Base-by-base conservation (phyloP, 352 stramenopile species). In the Globisporangium nagaii region DNA sequence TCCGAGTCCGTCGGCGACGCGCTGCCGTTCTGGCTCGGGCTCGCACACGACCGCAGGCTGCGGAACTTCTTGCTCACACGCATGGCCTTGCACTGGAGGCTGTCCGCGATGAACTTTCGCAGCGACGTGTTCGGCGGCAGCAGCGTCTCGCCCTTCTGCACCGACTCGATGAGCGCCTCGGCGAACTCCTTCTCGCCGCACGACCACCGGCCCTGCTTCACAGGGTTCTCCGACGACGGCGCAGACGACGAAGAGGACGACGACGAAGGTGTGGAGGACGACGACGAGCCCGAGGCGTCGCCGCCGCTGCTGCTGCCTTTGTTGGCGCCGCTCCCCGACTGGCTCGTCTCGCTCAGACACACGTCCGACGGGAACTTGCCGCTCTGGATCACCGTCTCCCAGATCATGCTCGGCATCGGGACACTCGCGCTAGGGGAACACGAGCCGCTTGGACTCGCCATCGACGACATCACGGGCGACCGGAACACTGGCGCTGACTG, bases 21-120 rank as follows among this genome's bases (percentile, higher is more conserved):
- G 27, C 28, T 42, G 2, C 47, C 41, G 12, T 12, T 13, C 10
- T 46, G 43, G n/a, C 49, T 45, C 15, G 54, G 60, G 17, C 65
- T 72, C 36, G 58, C 58, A 48, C 54, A 64, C n/a, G 57, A 45
- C 13, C 61, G 45, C 20, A 85, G 60, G 27, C 68, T 85, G 11
- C 58, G 66, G 24, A 80, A 84, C 53, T 88, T 88, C 66, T 84
- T 85, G 63, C 63, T 85, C 20, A 86, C 67, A 2, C 73, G 73
- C 73, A 86, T 86, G 10, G 75, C 58, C 56, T 81, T 83, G 74
- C 73, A 83, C 65, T 87, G 71, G 9, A 84, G 52, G 19, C 56
- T 80, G 43, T 76, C 71, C 6, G 70, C 67, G 31, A 84, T 73
- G 45, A 79, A 85, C 64, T 80, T 80, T n/a, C 66, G 71, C 15